A percentile compares a stretch with the other conserved stretches of the same genome.
Conservation (phyloP, 305 asterid genomes). For the Rubia occidens region DNA sequence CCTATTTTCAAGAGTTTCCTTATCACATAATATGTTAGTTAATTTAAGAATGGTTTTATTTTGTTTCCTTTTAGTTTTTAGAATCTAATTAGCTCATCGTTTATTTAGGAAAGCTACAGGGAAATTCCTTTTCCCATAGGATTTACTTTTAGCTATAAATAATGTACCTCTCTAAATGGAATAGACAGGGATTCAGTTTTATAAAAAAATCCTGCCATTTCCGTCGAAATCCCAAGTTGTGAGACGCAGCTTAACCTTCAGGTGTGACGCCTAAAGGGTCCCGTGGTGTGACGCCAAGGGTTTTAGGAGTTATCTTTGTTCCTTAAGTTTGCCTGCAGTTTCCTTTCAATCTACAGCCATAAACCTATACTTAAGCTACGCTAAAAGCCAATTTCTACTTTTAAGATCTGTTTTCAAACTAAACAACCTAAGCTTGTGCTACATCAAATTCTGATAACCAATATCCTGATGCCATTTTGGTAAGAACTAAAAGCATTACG, state of each 20-base stretch:
- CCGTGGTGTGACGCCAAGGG: neutral
- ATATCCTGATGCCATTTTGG: neutral
- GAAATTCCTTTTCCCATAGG: neutral
- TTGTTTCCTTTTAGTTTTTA: neutral
- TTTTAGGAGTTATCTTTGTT: neutral
- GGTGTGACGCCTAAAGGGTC: neutral
- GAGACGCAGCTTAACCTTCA: neutral
- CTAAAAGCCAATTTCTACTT: too few relatives aligned
- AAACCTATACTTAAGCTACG: neutral
- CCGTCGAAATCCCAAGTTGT: neutral
- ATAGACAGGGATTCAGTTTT: neutral
- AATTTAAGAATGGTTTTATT: neutral
- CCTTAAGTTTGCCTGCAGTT: neutral
- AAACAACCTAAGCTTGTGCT: neutral
- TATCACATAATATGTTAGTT: neutral
- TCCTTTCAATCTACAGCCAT: neutral
- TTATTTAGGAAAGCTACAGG: neutral
- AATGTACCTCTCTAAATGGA: neutral
- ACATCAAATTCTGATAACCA: conserved; percentile 2
- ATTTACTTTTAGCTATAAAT: neutral
- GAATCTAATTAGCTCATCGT: neutral
- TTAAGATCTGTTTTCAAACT: too few relatives aligned
- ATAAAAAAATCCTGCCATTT: neutral
- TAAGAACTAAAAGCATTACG: neutral
- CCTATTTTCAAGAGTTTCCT: neutral